Conservation (phyloP, 169 alveolate species). For the Cryptosporidium felis region DNA sequence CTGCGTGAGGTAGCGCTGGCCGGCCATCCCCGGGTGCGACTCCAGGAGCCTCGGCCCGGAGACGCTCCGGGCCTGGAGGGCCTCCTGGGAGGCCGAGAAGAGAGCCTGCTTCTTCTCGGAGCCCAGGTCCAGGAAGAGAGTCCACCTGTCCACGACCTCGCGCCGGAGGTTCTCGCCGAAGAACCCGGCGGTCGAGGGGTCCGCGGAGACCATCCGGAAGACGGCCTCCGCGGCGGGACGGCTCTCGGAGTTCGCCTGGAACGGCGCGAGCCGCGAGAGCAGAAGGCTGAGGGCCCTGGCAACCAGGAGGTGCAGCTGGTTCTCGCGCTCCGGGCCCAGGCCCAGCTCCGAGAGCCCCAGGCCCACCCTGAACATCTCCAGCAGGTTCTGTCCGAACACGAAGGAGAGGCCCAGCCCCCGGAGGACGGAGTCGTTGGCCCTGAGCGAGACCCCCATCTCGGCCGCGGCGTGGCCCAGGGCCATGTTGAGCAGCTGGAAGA, state of each 20-base stretch:
- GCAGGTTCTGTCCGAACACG: constrained; percentile 12
- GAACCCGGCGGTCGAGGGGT: neutral
- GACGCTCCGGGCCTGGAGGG: neutral
- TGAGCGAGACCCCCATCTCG: neutral
- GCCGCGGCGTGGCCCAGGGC: neutral
- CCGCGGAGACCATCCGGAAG: neutral
- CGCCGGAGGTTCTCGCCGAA: constrained; percentile 10
- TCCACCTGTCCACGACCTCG: constrained; percentile 14
- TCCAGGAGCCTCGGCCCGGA: neutral
- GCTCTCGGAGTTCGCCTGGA: neutral
- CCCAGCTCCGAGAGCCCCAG: neutral
- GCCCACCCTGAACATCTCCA: neutral
- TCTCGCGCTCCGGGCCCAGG: neutral
- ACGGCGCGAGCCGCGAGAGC: neutral
- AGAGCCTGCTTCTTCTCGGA: neutral
- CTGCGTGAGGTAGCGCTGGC: constrained; percentile 25
- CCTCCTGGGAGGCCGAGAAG: neutral
- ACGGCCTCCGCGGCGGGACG: neutral
- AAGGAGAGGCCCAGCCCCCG: neutral
- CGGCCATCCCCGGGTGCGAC: neutral
- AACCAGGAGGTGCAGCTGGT: neutral
- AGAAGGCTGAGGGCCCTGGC: constrained; percentile 7
- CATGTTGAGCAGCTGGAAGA: neutral
- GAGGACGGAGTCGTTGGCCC: neutral
- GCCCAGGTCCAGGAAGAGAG: neutral